phyloP scores from a whole-genome alignment of 176 grass and related monocot genomes.

The Metroxylon sagu region DNA sequence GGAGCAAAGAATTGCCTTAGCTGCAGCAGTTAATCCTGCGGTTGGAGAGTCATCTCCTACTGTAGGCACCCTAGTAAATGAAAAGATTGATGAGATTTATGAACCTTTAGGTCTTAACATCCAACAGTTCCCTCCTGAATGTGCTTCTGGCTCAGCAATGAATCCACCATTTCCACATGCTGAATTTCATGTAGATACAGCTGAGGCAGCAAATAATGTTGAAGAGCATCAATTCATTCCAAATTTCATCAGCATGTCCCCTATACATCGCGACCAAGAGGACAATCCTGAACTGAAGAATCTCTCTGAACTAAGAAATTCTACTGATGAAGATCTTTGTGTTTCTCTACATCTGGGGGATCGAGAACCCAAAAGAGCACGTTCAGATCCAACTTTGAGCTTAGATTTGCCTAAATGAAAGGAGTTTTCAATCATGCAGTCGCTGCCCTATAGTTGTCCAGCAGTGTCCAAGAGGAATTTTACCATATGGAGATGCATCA shows the following conservation, averaged over 20 bases:
- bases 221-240: constrained; percentile 94
- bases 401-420: constrained; percentile 55
- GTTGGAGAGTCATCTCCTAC: constrained; percentile 53
- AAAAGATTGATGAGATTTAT: constrained; percentile 54
- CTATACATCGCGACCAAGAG: constrained; percentile 30
- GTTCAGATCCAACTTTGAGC: constrained; percentile 21
- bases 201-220: constrained; percentile 35
- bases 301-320: constrained; percentile 52
- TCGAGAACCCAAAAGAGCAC: constrained; percentile 56
- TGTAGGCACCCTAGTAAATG: constrained; percentile 16
- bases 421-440: not conserved
- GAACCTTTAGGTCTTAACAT: constrained; percentile 72
- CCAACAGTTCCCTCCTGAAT: constrained; percentile 47
- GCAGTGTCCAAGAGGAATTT: too few relatives aligned
- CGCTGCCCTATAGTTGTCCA: too few relatives aligned
- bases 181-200: constrained; percentile 35
- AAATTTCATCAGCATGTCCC: constrained; percentile 59
- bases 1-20: constrained; percentile 63
- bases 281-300: constrained; percentile 19
- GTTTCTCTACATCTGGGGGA: constrained; percentile 78
- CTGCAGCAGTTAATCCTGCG: constrained; percentile 37
- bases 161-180: constrained; percentile 17
- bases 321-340: constrained; percentile 69
- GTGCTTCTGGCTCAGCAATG: constrained; percentile 21
- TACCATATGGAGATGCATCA: too few relatives aligned